Evolutionary conservation across 106 monocot species (phyloP).

Genomic region (Phalaenopsis equestris): DNA sequence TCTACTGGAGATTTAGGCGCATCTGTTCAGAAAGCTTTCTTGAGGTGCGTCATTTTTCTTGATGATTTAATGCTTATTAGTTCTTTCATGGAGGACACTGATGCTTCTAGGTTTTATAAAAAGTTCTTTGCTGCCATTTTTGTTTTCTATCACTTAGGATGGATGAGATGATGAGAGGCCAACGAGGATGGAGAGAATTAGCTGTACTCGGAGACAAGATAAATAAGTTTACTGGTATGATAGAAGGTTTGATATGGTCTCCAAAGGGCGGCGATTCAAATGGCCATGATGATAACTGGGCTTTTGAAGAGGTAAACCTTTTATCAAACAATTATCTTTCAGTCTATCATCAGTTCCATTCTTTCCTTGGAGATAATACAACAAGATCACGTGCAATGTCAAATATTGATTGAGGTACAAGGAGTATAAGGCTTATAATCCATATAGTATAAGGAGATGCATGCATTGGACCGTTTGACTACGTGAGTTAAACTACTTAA

Average conservation of each 20-base stretch:
- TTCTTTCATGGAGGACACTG: neutral
- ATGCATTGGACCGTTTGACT: no score
- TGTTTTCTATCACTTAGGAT: constrained; percentile 40
- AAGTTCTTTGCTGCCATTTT: neutral
- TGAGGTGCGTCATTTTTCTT: constrained; percentile 38
- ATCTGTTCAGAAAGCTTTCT: constrained; percentile 74
- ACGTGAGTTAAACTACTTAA: no score
- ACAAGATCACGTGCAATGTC: neutral
- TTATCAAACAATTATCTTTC: neutral
- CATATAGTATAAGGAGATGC: no score
- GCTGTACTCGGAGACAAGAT: constrained; percentile 73
- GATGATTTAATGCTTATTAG: neutral
- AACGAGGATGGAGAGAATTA: constrained; percentile 92
- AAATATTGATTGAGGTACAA: neutral
- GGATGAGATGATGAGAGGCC: constrained; percentile 97
- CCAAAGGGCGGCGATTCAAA: constrained; percentile 54
- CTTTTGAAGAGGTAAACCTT: constrained; percentile 67
- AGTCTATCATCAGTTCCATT: neutral
- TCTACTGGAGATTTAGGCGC: constrained; percentile 61
- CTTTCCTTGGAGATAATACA: neutral
- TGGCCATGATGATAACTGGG: constrained; percentile 62
- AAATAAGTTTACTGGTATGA: constrained; percentile 79
- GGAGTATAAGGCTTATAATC: no score
- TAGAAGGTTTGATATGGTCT: constrained; percentile 92
- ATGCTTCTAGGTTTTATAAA: neutral